Base-by-base conservation (phyloP, 176 grass and related monocot genomes). In the Zoysia japonica region DNA sequence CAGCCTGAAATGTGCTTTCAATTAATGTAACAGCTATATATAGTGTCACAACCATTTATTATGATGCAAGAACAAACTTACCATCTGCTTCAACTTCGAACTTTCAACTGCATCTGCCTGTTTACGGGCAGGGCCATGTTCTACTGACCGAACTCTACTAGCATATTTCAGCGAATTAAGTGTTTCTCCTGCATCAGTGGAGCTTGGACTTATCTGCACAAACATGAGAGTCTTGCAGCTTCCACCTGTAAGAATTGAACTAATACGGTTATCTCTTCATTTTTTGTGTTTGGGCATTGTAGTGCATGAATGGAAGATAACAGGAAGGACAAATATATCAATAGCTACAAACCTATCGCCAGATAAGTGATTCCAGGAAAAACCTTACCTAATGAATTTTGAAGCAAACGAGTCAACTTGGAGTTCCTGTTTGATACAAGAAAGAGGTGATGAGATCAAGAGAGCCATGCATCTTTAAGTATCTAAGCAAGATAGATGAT, bases 151-250 rank as follows among this genome's bases (percentile, higher is more conserved):
- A 68, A 99, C 96, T 57, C 96, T 85, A 79, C 90, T 93, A 72
- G 96, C 96, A 89, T 95, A 99, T 45, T 93, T 99, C 35, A 99
- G 76, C 3, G 96, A 95, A 65, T 86, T 93, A 13, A 92, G 72
- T 39, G 96, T 95, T 88, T 99, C 96, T 57, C 86, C 96, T 16
- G 90, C 75, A 84, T 99, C 96, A 57, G 84, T 73, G 19, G 96
- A 95, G 54, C 90, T 95, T 74, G 96, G 92, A 55, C 96, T 99
- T 66, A 99, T 91, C 78, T 99, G 96, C 68, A 93, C 88, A 20
- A 99, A 93, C 96, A 99, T 99, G n/a, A 99, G 88, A 0, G 96
- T 93, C 68, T 99, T 99, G 90, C 96, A 95, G 88, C 95, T 92
- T 68, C 96, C 92, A 15, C 96, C 96, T 98, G 73, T 85, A 72